A percentile compares a stretch with the other conserved stretches of the same genome.
Conservation (phyloP, 2,329 filamentous ascomycete species). For the Dendrostoma leiphaemia region DNA sequence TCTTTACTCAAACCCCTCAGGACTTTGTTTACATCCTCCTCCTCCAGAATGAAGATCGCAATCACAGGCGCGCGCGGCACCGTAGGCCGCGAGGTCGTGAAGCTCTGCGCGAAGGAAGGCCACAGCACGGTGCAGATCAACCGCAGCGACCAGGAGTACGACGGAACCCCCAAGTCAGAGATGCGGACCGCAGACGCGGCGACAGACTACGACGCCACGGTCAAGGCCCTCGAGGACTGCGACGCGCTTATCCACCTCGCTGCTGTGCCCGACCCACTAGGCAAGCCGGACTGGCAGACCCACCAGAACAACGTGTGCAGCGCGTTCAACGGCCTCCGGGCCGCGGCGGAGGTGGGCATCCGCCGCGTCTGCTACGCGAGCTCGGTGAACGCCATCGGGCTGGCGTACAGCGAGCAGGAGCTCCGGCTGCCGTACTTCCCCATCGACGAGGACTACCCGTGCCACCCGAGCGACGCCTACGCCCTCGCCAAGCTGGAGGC, state of each 20-base stretch:
- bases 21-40: too few relatives aligned
- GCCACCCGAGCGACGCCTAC: conserved; percentile 33
- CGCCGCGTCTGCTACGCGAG: conserved; percentile 34
- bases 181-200: conserved; percentile 32
- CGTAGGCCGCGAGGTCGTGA: conserved; percentile 29
- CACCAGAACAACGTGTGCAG: conserved; percentile 36
- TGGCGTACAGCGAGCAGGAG: conserved; percentile 34
- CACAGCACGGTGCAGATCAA: conserved; percentile 34
- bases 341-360: conserved; percentile 33
- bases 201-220: conserved; percentile 29
- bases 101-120: conserved; percentile 29
- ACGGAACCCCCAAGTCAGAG: conserved; percentile 30
- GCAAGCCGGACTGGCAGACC: conserved; percentile 29
- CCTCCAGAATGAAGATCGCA: conserved; percentile 34
- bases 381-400: conserved; percentile 36
- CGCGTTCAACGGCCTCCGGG: conserved; percentile 38
- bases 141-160: conserved; percentile 27
- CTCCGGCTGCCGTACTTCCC: conserved; percentile 35
- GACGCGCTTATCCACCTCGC: conserved; percentile 22
- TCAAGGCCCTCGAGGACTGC: conserved; percentile 15
- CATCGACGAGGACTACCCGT: conserved; percentile 31
- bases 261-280: conserved; percentile 33
- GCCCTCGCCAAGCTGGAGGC: conserved; percentile 35
- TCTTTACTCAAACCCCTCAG: too few relatives aligned
- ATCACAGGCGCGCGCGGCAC: conserved; percentile 36